Percentiles rank a stretch among this genome's conserved stretches.
These are phyloP conservation scores for Capsicum chinense DNA, from an alignment of 257 asterid genomes.

Conservation along the genomic window DNA sequence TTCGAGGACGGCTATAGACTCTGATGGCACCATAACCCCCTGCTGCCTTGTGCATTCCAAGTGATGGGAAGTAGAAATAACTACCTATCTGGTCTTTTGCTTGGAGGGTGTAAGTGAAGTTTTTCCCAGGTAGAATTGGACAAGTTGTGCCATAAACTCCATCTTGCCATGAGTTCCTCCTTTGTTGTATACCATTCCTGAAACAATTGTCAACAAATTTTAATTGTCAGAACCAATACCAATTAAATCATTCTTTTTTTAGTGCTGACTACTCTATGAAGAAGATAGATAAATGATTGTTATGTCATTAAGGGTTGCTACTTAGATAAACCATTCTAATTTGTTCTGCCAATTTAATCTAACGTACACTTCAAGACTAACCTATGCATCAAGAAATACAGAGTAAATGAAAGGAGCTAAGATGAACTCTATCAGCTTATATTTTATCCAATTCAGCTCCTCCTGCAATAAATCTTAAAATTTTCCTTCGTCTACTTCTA, in stretches of 20 bases:
- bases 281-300: background rate
- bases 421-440: background rate
- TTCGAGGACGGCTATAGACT: slow-evolving; percentile 80
- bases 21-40: slow-evolving; percentile 90
- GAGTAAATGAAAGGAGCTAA: background rate
- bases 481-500: background rate
- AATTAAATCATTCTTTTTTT: background rate
- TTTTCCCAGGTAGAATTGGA: slow-evolving; percentile 81
- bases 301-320: background rate
- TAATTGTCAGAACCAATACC: background rate
- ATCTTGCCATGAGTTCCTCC: slow-evolving; percentile 98
- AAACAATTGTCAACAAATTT: background rate
- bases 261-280: background rate
- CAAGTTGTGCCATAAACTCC: slow-evolving; percentile 84
- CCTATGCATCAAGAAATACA: background rate
- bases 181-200: slow-evolving; percentile 94
- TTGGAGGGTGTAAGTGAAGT: slow-evolving; percentile 82
- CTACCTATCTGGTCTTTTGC: slow-evolving; percentile 94
- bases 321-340: background rate
- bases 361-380: background rate
- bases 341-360: background rate
- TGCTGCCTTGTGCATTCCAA: slow-evolving; percentile 81
- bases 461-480: background rate
- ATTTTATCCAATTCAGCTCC: background rate
- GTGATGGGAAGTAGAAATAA: slow-evolving; percentile 89